These are phyloP conservation scores for Trapa incisa DNA, from an alignment of 345 rosid species.

Conservation along the genomic window DNA sequence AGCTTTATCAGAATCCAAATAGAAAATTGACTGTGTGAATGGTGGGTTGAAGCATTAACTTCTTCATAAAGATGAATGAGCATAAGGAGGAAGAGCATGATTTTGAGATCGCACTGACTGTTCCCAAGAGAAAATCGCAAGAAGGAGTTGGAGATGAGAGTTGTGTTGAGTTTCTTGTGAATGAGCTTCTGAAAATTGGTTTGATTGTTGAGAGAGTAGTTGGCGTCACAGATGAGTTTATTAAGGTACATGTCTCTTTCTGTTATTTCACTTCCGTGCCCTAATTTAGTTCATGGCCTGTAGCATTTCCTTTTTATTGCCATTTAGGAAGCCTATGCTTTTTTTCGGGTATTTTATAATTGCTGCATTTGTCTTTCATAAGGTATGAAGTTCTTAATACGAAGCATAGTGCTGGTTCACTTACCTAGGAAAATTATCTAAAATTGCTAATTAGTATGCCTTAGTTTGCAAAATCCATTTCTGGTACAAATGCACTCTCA, in stretches of 20 bases:
- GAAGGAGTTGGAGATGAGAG: conserved; percentile 30
- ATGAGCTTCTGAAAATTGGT: conserved; percentile 49
- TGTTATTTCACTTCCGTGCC: background rate
- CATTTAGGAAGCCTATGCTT: background rate
- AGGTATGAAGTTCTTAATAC: background rate
- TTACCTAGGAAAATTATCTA: background rate
- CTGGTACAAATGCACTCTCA: background rate
- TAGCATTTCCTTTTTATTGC: background rate
- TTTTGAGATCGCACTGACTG: conserved; percentile 70
- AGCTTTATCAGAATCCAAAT: background rate
- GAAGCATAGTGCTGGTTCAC: background rate
- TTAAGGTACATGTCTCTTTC: conserved; percentile 35
- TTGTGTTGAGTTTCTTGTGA: conserved; percentile 56
- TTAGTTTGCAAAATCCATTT: background rate
- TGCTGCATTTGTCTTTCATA: background rate
- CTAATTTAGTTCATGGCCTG: background rate
- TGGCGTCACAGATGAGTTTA: conserved; percentile 69
- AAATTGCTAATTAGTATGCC: background rate
- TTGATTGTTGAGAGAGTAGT: conserved; percentile 44
- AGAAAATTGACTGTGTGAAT: background rate
- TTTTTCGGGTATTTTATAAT: background rate
- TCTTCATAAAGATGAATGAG: conserved; percentile 36
- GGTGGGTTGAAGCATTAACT: background rate
- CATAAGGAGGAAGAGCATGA: conserved; percentile 30
- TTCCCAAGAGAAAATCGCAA: conserved; percentile 34